A percentile compares a stretch with the other conserved stretches of the same genome.
These are phyloP conservation scores for Metschnikowia vanudenii DNA, from an alignment of 805 yeast species.

Conservation along the genomic window DNA sequence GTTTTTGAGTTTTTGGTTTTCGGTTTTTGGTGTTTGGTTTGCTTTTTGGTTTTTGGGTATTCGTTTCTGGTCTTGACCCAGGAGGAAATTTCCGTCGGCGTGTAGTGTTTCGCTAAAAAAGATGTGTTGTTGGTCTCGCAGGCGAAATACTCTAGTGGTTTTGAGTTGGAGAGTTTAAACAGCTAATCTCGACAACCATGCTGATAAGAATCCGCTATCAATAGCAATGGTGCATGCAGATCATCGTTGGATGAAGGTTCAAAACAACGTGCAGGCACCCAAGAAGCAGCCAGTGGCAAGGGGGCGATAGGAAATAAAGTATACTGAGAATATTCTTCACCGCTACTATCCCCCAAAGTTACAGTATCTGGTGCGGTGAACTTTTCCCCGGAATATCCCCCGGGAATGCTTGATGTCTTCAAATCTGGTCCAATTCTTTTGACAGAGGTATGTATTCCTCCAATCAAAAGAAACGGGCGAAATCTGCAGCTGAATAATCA, in stretches of 20 bases:
- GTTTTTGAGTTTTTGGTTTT: not conserved
- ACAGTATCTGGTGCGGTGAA: no score
- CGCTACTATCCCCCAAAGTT: no score
- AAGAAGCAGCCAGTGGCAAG: not conserved
- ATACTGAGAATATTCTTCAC: no score
- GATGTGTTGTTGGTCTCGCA: not conserved
- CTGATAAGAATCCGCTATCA: constrained; percentile 11
- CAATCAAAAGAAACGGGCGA: not conserved
- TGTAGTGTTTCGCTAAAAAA: not conserved
- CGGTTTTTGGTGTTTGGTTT: no score
- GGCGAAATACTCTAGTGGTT: not conserved
- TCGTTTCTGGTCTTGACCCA: not conserved
- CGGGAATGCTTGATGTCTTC: not conserved
- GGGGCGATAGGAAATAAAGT: not conserved
- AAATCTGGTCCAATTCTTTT: not conserved
- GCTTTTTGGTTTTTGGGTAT: not conserved
- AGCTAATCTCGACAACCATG: constrained; percentile 5
- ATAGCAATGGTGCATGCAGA: constrained; percentile 8
- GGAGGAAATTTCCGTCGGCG: not conserved
- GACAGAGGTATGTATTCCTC: no score
- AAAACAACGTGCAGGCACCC: constrained; percentile 1
- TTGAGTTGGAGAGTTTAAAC: not conserved
- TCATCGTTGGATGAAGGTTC: not conserved
- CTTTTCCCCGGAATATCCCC: not conserved
- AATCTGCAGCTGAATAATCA: constrained; percentile 3